A percentile compares a stretch with the other conserved stretches of the same genome.
phyloP scores from a whole-genome alignment of 768 basidiomycete species.

The Boletus insuetus region DNA sequence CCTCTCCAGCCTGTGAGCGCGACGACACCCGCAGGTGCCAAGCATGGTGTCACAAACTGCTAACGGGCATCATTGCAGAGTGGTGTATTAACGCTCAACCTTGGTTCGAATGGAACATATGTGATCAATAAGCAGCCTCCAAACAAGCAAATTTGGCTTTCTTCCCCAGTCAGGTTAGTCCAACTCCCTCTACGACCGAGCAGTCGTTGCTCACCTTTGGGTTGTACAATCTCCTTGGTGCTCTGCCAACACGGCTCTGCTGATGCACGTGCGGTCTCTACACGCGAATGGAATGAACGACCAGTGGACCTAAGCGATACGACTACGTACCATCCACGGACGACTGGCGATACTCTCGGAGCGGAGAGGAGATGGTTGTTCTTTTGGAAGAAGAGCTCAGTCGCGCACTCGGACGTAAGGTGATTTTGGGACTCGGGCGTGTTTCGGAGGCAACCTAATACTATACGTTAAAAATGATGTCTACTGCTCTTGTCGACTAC shows the following conservation, averaged over 20 bases:
- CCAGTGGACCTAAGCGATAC: constrained; percentile 89
- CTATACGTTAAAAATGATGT: neutral
- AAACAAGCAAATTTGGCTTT: constrained; percentile 96
- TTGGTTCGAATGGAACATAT: constrained; percentile 81
- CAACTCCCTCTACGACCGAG: neutral
- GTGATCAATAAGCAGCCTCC: constrained; percentile 98
- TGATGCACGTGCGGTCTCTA: neutral
- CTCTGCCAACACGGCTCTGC: neutral
- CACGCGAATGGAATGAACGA: constrained; percentile 5
- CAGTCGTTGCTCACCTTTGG: neutral
- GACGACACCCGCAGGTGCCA: neutral
- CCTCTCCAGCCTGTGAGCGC: neutral
- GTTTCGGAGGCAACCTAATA: constrained; percentile 25
- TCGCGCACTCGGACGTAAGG: constrained; percentile 34
- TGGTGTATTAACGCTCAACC: constrained; percentile 82
- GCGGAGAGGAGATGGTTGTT: constrained; percentile 54
- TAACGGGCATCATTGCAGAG: constrained; percentile 47
- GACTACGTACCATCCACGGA: constrained; percentile 60
- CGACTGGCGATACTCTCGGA: constrained; percentile 77
- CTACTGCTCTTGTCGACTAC: neutral
- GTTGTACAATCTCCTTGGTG: neutral
- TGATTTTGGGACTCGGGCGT: constrained; percentile 30
- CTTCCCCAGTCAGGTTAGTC: constrained; percentile 77
- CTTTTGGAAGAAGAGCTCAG: constrained; percentile 73
- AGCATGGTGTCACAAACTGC: neutral